Base-by-base conservation (phyloP, 2,329 filamentous ascomycete species). In the Neurospora crassa region DNA sequence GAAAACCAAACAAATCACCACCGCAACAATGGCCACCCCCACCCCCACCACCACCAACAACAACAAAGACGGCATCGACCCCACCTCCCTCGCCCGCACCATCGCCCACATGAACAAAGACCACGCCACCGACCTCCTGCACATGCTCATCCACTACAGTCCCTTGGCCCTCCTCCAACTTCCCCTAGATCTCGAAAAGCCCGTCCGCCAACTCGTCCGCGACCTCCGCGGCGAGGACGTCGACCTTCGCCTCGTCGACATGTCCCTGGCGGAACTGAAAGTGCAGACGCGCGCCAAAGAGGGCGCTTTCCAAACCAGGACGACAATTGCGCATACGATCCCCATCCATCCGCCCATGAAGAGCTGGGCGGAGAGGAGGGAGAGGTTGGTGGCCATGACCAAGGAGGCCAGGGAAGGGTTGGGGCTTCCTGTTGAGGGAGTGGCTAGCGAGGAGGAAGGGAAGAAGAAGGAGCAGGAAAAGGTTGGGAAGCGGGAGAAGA, bases 71-170 rank as follows among this genome's bases (percentile, higher is more conserved):
- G 24, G 24, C 71, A 68, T 76, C 69, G 72, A 73, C 40, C 68
- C 68, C 6, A 74, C 74, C 43, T 74, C 76, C 41, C 78, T 77
- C 67, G 70, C 75, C 47, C 73, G 73, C 71, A 78, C 93, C 79
- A 87, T 95, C 78, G 84, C 84, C 42, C 94, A 97, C 84, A 96
- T 97, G 92, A 97, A 97, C 82, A 83, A 84, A 63, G 91, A 95
- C 80, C 95, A 97, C 82, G 83, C 86, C 69, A 86, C 88, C 76
- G 92, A 93, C 71, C 88, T 97, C 68, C 83, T 87, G 71, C 86
- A 91, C 78, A 97, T 94, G 81, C 87, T 96, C n/a, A 89, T 89
- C 74, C 88, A 93, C 80, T 93, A 89, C 83, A 84, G 83, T 78
- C 53, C 53, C 7, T 18, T 63, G 18, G 16, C 53, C 53, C 53